Evolutionary conservation across 768 basidiomycete species (phyloP).

Genomic region (Podaxis sp.): DNA sequence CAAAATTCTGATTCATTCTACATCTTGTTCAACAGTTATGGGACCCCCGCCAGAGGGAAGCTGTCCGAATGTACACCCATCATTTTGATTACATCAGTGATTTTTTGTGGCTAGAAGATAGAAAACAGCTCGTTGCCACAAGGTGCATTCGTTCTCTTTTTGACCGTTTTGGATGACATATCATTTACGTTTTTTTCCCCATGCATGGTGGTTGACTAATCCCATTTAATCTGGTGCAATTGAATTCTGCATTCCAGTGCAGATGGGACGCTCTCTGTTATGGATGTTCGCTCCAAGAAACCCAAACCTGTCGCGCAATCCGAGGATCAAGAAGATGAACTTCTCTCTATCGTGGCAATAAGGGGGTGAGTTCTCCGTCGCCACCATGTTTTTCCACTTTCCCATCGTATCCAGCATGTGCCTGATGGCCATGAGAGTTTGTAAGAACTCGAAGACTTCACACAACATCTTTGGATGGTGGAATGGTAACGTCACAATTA

Average conservation of each 20-base stretch:
- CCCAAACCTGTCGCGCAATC: constrained; percentile 76
- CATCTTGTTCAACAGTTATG: constrained; percentile 58
- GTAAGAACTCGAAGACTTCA: neutral
- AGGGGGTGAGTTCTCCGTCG: constrained; percentile 54
- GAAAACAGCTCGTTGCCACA: constrained; percentile 80
- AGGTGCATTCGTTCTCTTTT: constrained; percentile 49
- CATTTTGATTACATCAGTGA: constrained; percentile 96
- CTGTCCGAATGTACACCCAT: constrained; percentile 67
- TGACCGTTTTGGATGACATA: neutral
- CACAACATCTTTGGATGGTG: neutral
- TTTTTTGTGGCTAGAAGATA: constrained; percentile 81
- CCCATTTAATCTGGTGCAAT: constrained; percentile 5
- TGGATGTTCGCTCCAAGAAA: constrained; percentile 85
- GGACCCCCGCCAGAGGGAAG: constrained; percentile 73
- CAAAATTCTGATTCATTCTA: neutral
- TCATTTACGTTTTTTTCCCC: neutral
- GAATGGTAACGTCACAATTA: neutral
- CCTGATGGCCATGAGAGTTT: neutral
- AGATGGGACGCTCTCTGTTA: constrained; percentile 89
- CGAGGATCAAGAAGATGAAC: constrained; percentile 94
- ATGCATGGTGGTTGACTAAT: constrained; percentile 3
- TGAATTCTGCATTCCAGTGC: constrained; percentile 48
- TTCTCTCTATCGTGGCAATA: constrained; percentile 81
- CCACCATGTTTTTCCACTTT: constrained; percentile 5
- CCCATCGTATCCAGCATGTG: neutral